Base-by-base conservation (phyloP, 140 eudicot genomes). In the Bidens hawaiensis region DNA sequence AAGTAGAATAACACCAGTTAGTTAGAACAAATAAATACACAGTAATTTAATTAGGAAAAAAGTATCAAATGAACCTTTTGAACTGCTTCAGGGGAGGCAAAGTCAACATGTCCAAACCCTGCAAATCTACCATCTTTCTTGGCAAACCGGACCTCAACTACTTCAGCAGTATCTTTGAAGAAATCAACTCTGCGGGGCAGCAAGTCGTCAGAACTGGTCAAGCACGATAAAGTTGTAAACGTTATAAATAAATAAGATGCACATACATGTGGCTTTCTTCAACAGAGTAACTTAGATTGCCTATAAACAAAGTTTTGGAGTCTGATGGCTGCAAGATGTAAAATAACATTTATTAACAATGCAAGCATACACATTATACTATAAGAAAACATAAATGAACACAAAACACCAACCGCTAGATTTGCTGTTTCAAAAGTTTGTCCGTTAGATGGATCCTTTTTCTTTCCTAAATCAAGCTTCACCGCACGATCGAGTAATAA, bases 31-130 rank as follows among this genome's bases (percentile, higher is more conserved):
- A n/a, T n/a, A n/a, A 22, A 38, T 5, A 38, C n/a, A 5, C 9
- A 11, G 28, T 34, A 33, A 11, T 15, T n/a, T 55, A 7, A 7
- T 27, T 28, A n/a, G 8, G 18, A 53, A 9, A n/a, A n/a, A 0
- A 7, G 14, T 8, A 36, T 15, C 6, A 17, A 0, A 1, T 2
- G 22, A 67, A 88, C 99, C 84, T 88, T 70, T 57, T 72, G 76
- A 15, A 97, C 99, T 13, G 58, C 88, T 36, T 83, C 94, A 17
- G 83, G 80, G 19, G 97, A 78, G 34, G 86, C 78, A 51, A 94
- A 88, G 65, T 94, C 97, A 68, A 88, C 93, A 69, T 85, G 97
- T 6, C 95, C 99, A 60, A 64, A 94, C n/a, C 99, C 99, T 59
- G 81, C 86, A 58, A 94, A 85, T 15, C 69, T 47, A 8, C 81